Percentiles rank a stretch among this genome's conserved stretches.
These are phyloP conservation scores for Barnettozyma sucrosica DNA, from an alignment of 805 yeast genomes.

Conservation along the genomic window DNA sequence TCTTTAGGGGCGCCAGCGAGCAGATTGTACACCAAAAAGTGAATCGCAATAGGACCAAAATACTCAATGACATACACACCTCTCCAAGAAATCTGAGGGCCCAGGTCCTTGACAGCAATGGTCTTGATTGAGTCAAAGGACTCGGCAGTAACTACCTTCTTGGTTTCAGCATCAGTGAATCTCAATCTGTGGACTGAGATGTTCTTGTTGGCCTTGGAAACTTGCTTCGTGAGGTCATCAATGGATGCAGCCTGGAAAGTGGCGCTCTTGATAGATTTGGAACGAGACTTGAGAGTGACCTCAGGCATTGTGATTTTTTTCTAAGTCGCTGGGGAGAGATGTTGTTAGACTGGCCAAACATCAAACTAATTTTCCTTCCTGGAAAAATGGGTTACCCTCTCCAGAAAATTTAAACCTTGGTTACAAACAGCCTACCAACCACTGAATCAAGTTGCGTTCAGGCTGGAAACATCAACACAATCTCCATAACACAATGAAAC, in stretches of 20 bases:
- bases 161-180: constrained; percentile 30
- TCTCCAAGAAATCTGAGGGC: constrained; percentile 90
- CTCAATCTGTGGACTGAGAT: constrained; percentile 49
- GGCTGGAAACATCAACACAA: not conserved
- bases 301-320: constrained; percentile 13
- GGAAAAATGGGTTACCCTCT: not conserved
- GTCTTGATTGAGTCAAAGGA: constrained; percentile 16
- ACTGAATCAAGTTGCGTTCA: not conserved
- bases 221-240: constrained; percentile 36
- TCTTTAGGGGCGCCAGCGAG: constrained; percentile 21
- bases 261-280: constrained; percentile 48
- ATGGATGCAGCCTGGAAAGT: constrained; percentile 21
- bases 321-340: no score
- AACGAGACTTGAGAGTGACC: constrained; percentile 52
- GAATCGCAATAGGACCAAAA: constrained; percentile 81
- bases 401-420: not conserved
- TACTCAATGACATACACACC: constrained; percentile 87
- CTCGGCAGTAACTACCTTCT: constrained; percentile 15
- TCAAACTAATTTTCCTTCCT: not conserved
- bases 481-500: constrained; percentile 40
- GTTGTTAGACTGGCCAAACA: no score
- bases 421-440: not conserved
- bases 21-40: constrained; percentile 55
- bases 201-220: constrained; percentile 39
- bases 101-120: constrained; percentile 78